Evolutionary conservation across 2,329 filamentous ascomycete genomes (phyloP).

Genomic region (Trichoderma sp.): DNA sequence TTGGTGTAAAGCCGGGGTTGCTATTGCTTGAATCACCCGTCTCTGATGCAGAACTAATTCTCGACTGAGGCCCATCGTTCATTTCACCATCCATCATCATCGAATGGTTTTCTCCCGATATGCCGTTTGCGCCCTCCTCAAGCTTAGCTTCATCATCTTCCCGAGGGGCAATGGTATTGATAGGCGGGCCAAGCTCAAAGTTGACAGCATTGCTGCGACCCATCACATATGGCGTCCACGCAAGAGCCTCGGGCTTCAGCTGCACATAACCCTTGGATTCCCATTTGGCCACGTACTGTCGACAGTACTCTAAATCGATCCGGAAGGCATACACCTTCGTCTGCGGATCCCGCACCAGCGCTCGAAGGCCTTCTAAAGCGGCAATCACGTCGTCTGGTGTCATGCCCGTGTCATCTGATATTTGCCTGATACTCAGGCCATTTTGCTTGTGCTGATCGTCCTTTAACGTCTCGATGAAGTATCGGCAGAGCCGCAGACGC

Average conservation of each 20-base stretch:
- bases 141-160: constrained; percentile 65
- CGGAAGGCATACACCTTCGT: constrained; percentile 89
- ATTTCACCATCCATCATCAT: constrained; percentile 30
- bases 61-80: constrained; percentile 19
- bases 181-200: constrained; percentile 76
- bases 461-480: constrained; percentile 61
- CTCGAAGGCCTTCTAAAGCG: constrained; percentile 84
- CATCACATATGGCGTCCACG: constrained; percentile 98
- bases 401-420: constrained; percentile 90
- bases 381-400: constrained; percentile 96
- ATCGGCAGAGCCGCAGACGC: constrained; percentile 84
- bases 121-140: constrained; percentile 34
- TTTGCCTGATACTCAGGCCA: constrained; percentile 63
- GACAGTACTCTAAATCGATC: constrained; percentile 82
- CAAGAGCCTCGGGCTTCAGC: constrained; percentile 75
- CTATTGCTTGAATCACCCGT: not conserved
- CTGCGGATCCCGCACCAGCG: constrained; percentile 83
- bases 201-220: constrained; percentile 79
- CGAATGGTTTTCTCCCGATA: constrained; percentile 22
- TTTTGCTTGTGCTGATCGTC: constrained; percentile 39
- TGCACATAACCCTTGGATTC: constrained; percentile 85
- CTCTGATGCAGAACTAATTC: constrained; percentile 7
- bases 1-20: constrained; percentile 23
- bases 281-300: constrained; percentile 85
- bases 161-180: constrained; percentile 85